phyloP scores from a whole-genome alignment of 495 filamentous ascomycete species.

The Mytilinidion resinicola region DNA sequence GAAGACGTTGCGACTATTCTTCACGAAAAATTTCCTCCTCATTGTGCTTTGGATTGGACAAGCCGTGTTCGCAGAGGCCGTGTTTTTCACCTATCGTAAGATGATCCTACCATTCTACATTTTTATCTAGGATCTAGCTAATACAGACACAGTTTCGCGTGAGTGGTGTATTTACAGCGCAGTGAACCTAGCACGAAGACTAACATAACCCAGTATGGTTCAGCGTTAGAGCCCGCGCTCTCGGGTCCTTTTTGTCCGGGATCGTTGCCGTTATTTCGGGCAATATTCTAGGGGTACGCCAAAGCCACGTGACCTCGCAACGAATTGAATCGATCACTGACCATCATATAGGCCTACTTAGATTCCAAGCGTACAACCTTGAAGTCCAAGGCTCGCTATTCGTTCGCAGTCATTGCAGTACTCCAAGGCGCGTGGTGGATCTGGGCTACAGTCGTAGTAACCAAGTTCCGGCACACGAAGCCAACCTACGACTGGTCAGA shows the following conservation, averaged over 20 bases:
- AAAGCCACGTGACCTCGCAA: neutral
- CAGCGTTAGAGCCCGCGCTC: slow-evolving; percentile 53
- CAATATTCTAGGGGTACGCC: slow-evolving; percentile 45
- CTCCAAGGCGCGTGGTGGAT: slow-evolving; percentile 58
- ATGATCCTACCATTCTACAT: too few species aligned
- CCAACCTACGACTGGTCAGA: slow-evolving; percentile 54
- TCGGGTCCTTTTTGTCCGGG: slow-evolving; percentile 56
- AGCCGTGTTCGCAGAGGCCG: slow-evolving; percentile 54
- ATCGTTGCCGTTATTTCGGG: slow-evolving; percentile 52
- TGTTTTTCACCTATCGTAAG: slow-evolving; percentile 53
- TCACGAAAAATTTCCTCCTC: slow-evolving; percentile 48
- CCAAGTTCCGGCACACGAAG: slow-evolving; percentile 44
- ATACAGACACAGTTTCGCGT: too few species aligned
- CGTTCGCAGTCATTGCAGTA: slow-evolving; percentile 42
- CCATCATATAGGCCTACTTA: slow-evolving; percentile 34
- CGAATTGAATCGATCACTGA: neutral
- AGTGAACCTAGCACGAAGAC: too few species aligned
- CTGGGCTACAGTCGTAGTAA: slow-evolving; percentile 53
- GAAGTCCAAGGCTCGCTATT: slow-evolving; percentile 42
- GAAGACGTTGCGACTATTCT: slow-evolving; percentile 45
- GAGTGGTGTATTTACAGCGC: too few species aligned
- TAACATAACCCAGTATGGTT: slow-evolving; percentile 45
- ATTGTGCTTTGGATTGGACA: slow-evolving; percentile 57
- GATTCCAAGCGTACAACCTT: slow-evolving; percentile 44
- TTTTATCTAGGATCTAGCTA: too few species aligned